phyloP scores from a whole-genome alignment of 352 stramenopile species.

The Globisporangium acanthophoron region DNA sequence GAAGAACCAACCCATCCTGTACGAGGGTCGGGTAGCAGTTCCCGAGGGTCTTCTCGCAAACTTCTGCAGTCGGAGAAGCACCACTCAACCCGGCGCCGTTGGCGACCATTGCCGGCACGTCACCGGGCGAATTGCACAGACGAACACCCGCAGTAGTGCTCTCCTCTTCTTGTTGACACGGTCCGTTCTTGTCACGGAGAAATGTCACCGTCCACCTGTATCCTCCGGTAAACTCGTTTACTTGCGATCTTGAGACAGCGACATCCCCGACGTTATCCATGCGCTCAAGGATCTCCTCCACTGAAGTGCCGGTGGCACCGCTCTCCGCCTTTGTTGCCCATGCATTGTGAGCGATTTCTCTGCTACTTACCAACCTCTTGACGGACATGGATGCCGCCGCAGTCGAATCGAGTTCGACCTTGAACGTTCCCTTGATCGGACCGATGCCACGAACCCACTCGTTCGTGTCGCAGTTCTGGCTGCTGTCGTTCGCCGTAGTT shows the following conservation, averaged over 20 bases:
- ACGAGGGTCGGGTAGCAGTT: constrained; percentile 17
- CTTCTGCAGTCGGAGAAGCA: constrained; percentile 20
- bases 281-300: constrained; percentile 94
- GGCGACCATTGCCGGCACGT: constrained; percentile 85
- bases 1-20: constrained; percentile 74
- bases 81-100: constrained; percentile 22
- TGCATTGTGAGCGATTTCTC: constrained; percentile 90
- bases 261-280: constrained; percentile 95
- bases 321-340: constrained; percentile 85
- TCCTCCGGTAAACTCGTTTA: constrained; percentile 86
- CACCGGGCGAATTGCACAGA: constrained; percentile 91
- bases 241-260: constrained; percentile 76
- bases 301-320: constrained; percentile 84
- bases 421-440: constrained; percentile 91
- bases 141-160: constrained; percentile 22
- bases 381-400: constrained; percentile 65
- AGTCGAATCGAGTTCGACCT: constrained; percentile 82
- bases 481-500: constrained; percentile 51
- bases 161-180: constrained; percentile 66
- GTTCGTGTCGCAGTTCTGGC: constrained; percentile 30
- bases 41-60: constrained; percentile 21
- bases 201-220: constrained; percentile 96
- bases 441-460: constrained; percentile 42
- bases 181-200: constrained; percentile 72
- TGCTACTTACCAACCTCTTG: constrained; percentile 53